Base-by-base conservation (phyloP, 345 rosid species). In the Salix caprea region DNA sequence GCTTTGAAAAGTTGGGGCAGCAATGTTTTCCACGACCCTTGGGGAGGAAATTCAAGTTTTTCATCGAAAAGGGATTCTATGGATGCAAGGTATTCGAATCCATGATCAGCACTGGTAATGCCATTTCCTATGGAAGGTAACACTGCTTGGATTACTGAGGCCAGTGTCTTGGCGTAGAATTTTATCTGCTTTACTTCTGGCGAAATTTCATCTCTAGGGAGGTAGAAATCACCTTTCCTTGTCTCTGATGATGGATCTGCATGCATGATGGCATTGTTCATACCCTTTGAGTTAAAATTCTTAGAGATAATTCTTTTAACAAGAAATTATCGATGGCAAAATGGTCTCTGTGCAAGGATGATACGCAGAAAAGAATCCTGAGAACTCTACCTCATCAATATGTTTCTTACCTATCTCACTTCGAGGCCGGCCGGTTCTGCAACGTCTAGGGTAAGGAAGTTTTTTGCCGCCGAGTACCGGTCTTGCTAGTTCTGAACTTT, bases 121-220 rank as follows among this genome's bases (percentile, higher is more conserved):
- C 64, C 78, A 3, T 84, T 76, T 32, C 34, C 4, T 32, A 32
- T 32, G 4, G 34, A 32, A 32, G 95, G 91, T 9, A 92, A 1
- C 70, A 92, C 19, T 0, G 92, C 90, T 23, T 90, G 88, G 62
- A 91, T 67, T 81, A 88, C 83, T 3, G 92, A 89, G 77, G 84
- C 82, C 15, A 92, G 0, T 1, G 97, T 79, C 83, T 86, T 91
- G 2, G 91, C 89, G 2, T 90, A 85, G 83, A 92, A 90, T 1
- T 87, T 71, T 19, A 74, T 56, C 37, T 81, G 77, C 82, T 91
- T 92, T 26, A 82, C 40, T 58, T 81, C 84, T 2, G 95, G 81
- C 80, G 92, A 94, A 48, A 78, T 84, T 74, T 94, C 98, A 64
- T 92, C 97, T 68, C 97, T 84, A 0, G 97, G 98, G 24, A 94